Evolutionary conservation across 129 eudicot species (phyloP), one percentile per base, ranked within the genome.

Genomic region (Centrapalus pauciflorus): DNA sequence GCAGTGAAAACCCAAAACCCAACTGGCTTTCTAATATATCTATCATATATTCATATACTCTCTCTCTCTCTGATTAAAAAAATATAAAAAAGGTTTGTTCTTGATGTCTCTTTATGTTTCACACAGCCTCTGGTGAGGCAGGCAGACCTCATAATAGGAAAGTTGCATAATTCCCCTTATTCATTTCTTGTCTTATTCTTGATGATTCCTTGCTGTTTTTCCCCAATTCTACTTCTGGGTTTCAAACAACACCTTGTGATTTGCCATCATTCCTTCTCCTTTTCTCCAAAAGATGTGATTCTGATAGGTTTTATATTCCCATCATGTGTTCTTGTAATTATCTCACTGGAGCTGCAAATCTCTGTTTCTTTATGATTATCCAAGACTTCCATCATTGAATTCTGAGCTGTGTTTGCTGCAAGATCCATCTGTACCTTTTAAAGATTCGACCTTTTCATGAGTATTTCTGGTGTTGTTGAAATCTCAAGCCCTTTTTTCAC

Each of bases 51-150:
- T 76, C 52, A 77, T 54, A 50, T 55, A 29, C 35, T 29, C 57
- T 69, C 64, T 17, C 52, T 24, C 54, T 55, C 3, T 55, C 7
- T 17, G 3, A 23, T 0, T 17, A 17, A 41, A n/a, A n/a, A n/a
- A n/a, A n/a, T n/a, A 11, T 32, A 58, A 59, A 66, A 74, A 64
- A 46, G 76, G 62, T 41, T 72, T 55, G 75, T 64, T 71, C 74
- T 72, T 78, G 79, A 69, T 81, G 55, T 62, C 76, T 87, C 76
- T 79, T 75, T 80, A 34, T 70, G 70, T 64, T 71, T 51, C 34
- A 70, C 37, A 69, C 48, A 76, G 82, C 21, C 52, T 77, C 25
- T 76, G 70, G 73, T 61, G 62, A 34, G 62, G 48, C 59, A 56
- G 45, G 52, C 55, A 63, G 27, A 56, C 67, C 70, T 64, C 67